A percentile compares a stretch with the other conserved stretches of the same genome.
These are phyloP conservation scores for Blepharisma japonicum DNA, from an alignment of 73 alveolate genomes.

Conservation along the genomic window DNA sequence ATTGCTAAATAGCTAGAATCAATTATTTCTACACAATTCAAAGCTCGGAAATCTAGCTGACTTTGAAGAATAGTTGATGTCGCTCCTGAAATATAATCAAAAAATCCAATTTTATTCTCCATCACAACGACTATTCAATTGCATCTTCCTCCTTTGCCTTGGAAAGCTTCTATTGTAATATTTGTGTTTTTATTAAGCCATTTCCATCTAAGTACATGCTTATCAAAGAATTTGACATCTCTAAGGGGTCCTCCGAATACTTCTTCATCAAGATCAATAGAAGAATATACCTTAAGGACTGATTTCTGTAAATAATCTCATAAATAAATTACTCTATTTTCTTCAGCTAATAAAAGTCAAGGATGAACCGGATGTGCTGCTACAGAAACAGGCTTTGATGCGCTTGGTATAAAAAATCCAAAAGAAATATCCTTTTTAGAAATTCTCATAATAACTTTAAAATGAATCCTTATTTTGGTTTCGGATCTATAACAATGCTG, in stretches of 20 bases:
- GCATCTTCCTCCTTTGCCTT: slow-evolving; percentile 2
- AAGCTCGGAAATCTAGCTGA: not conserved
- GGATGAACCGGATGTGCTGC: slow-evolving; percentile 14
- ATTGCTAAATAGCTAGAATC: slow-evolving; percentile 28
- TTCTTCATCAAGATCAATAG: not conserved
- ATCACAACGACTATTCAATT: slow-evolving; percentile 5
- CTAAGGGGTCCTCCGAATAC: not conserved
- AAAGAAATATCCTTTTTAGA: not conserved
- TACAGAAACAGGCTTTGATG: not conserved
- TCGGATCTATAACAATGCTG: no score
- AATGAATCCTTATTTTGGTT: no score
- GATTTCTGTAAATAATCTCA: slow-evolving; percentile 13
- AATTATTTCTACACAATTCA: not conserved
- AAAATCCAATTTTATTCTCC: slow-evolving; percentile 8
- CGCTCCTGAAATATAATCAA: slow-evolving; percentile 10
- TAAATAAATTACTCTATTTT: not conserved
- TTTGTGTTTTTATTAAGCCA: slow-evolving; percentile 4
- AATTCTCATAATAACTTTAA: not conserved
- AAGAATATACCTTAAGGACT: not conserved
- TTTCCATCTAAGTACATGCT: slow-evolving; percentile 13
- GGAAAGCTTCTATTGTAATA: not conserved
- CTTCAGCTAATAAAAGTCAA: not conserved
- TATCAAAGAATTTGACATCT: not conserved
- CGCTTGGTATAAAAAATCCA: not conserved
- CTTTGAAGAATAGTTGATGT: not conserved